Percentiles rank a stretch among this genome's conserved stretches.
Conservation (phyloP, 2,329 filamentous ascomycete species). For the Leptoxyphium fumago region DNA sequence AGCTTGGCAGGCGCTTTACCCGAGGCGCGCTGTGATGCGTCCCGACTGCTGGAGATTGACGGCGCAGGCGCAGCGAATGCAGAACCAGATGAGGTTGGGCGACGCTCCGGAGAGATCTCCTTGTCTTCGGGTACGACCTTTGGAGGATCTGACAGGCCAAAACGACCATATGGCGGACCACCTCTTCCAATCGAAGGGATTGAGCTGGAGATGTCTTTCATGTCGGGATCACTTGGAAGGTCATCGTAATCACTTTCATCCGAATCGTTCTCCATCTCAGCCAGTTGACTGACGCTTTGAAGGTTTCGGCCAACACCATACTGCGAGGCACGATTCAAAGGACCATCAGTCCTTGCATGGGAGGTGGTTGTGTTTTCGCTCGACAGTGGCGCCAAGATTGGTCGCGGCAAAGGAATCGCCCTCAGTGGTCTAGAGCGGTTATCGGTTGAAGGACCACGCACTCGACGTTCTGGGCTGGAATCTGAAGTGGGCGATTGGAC, state of each 20-base stretch:
- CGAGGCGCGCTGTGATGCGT: conserved; percentile 10
- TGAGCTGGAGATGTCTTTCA: conserved; percentile 13
- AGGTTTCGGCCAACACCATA: conserved; percentile 18
- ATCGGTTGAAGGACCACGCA: conserved; percentile 10
- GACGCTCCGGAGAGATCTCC: conserved; percentile 19
- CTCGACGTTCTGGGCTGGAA: conserved; percentile 11
- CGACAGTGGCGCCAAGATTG: conserved; percentile 14
- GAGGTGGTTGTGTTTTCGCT: background rate
- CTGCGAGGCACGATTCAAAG: conserved; percentile 19
- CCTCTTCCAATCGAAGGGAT: conserved; percentile 9
- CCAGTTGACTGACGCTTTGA: conserved; percentile 7
- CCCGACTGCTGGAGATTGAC: conserved; percentile 17
- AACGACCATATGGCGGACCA: conserved; percentile 11
- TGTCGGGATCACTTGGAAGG: conserved; percentile 9
- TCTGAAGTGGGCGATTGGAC: conserved; percentile 11
- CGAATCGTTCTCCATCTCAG: conserved; percentile 14
- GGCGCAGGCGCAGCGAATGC: conserved; percentile 18
- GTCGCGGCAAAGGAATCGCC: conserved; percentile 18
- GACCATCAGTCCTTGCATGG: conserved; percentile 7
- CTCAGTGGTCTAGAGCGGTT: conserved; percentile 16
- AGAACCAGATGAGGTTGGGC: conserved; percentile 17
- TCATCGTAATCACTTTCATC: conserved; percentile 16
- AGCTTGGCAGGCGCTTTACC: conserved; percentile 9
- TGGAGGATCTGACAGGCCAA: conserved; percentile 16
- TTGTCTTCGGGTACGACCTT: conserved; percentile 21